Evolutionary conservation across 495 filamentous ascomycete genomes (phyloP).

Genomic region (Platismatia glauca): DNA sequence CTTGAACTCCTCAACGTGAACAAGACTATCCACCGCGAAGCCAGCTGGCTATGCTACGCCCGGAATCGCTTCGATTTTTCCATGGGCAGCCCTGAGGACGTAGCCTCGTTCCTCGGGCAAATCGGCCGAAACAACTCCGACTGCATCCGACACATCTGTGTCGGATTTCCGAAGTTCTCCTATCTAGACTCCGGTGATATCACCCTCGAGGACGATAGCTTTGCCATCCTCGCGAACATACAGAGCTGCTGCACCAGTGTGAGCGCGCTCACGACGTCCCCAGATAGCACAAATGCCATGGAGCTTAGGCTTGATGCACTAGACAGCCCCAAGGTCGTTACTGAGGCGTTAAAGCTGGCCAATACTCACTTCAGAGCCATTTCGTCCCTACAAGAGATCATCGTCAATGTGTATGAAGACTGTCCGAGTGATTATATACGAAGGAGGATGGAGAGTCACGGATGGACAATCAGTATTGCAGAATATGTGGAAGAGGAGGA

Average conservation of each 20-base stretch:
- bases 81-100: slow-evolving; percentile 1
- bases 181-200: background rate
- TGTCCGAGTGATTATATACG: slow-evolving; percentile 1
- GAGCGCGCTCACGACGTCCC: background rate
- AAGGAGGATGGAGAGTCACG: slow-evolving; percentile 2
- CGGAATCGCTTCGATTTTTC: slow-evolving; percentile 8
- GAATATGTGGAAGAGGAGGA: slow-evolving; percentile 1
- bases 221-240: slow-evolving; percentile 4
- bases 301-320: slow-evolving; percentile 3
- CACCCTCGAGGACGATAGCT: slow-evolving; percentile 4
- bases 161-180: slow-evolving; percentile 1
- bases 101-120: slow-evolving; percentile 4
- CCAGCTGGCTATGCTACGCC: slow-evolving; percentile 5
- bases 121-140: slow-evolving; percentile 9
- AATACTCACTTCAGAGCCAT: slow-evolving; percentile 2
- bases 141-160: slow-evolving; percentile 4
- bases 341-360: slow-evolving; percentile 2
- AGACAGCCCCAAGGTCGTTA: background rate
- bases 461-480: background rate
- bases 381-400: slow-evolving; percentile 4
- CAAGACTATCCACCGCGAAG: slow-evolving; percentile 2
- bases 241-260: slow-evolving; percentile 3
- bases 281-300: background rate
- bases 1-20: slow-evolving; percentile 1
- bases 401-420: background rate